Base-by-base conservation (phyloP, 1,139 yeast species). In the Zygoascus hellenicus region DNA sequence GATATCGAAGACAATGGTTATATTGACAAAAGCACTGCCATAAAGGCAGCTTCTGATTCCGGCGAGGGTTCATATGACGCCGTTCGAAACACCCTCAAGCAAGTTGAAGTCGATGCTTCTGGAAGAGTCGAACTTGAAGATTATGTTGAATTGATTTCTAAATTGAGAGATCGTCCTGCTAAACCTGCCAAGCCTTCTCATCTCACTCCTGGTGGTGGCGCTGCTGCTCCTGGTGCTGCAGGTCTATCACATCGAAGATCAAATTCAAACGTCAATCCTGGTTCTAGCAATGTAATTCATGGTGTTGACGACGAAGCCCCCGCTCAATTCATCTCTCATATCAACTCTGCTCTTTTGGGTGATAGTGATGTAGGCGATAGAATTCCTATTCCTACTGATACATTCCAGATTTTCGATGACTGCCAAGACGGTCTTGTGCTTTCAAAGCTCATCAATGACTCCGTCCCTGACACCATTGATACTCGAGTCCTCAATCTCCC, bases 51-150 rank as follows among this genome's bases (percentile, higher is more conserved):
- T 41, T 80, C 95, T 19, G 80, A 81, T 54, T 69, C 80, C 36
- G 97, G 97, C 17, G 78, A 78, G 45, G 92, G 86, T 47, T 68
- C 89, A 36, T 92, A 92, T 63, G 98, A 92, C 66, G 86, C 85
- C 55, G 92, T 95, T 35, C 83, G 99, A 71, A 95, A 89, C 65
- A 86, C 97, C 1, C 76, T 92, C 64, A 92, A 90, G 63, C 78
- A 76, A 41, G 97, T 89, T 44, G 84, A 85, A 58, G 95, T 92
- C 38, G 99, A 92, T 68, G 96, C 98, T 7, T 84, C 95, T 9
- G 99, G 98, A 15, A 89, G 87, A 60, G 97, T 92, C 48, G 99
- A 94, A 65, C 72, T 92, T 61, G 99, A 94, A 51, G 99, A 92
- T 64, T 94, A 81, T 63, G 97, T 92, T 36, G 96, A 88, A 63